Conservation (phyloP, 1,284 basidiomycete species). For the Bjerkandera adusta region DNA sequence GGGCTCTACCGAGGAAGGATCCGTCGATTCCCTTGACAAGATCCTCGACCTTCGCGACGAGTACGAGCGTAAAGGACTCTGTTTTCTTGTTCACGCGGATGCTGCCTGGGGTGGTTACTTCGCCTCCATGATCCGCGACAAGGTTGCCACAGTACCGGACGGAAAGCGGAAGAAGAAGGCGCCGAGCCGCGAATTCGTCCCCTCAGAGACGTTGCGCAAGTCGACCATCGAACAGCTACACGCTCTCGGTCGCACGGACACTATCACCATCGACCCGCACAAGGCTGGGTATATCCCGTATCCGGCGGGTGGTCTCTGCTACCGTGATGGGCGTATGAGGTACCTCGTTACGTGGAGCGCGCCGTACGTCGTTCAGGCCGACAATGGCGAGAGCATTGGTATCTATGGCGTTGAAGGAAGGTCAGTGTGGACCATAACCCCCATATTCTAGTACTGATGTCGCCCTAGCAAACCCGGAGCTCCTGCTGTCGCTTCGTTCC, state of each 20-base stretch:
- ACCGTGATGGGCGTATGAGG: conserved; percentile 39
- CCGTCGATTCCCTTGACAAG: conserved; percentile 40
- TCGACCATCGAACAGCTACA: conserved; percentile 20
- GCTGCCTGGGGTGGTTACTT: conserved; percentile 49
- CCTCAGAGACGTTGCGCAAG: conserved; percentile 23
- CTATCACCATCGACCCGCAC: conserved; percentile 46
- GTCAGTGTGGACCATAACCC: no score
- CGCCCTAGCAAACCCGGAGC: conserved; percentile 44
- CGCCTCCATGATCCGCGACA: conserved; percentile 31
- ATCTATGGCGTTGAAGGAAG: conserved; percentile 46
- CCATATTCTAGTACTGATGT: background rate
- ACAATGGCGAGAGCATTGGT: conserved; percentile 35
- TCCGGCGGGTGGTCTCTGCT: conserved; percentile 43
- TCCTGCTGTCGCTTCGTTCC: conserved; percentile 33
- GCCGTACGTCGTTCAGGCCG: conserved; percentile 33
- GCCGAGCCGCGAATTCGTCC: conserved; percentile 24
- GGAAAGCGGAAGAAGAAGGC: background rate
- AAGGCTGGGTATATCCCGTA: conserved; percentile 45
- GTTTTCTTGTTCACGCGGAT: conserved; percentile 43
- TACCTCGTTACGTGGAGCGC: conserved; percentile 41
- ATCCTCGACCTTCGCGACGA: conserved; percentile 36
- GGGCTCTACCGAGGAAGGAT: conserved; percentile 45
- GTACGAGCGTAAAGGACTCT: conserved; percentile 34
- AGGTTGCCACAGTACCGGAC: background rate
- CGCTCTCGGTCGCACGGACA: conserved; percentile 32